Percentiles rank a stretch among this genome's conserved stretches.
phyloP scores from a whole-genome alignment of 345 rosid genomes.

The Rhodamnia argentea region DNA sequence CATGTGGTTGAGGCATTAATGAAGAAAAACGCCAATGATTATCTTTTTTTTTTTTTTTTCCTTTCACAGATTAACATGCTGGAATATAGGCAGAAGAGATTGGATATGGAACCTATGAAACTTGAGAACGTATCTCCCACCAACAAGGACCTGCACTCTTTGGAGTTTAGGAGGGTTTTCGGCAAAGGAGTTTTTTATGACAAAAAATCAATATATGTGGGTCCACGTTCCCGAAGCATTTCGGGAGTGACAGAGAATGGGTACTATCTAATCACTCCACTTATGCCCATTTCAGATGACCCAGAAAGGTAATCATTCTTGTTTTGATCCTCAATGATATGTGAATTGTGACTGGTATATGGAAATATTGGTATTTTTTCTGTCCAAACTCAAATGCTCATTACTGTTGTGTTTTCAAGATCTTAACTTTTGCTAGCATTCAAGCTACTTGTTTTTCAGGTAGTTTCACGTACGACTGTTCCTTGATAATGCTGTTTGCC shows the following conservation, averaged over 20 bases:
- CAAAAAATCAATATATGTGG: constrained; percentile 55
- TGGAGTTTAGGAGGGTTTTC: constrained; percentile 70
- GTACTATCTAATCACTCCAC: constrained; percentile 66
- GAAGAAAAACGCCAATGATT: background rate
- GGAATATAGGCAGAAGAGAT: constrained; percentile 56
- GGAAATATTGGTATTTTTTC: background rate
- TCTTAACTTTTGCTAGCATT: background rate
- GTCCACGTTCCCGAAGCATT: constrained; percentile 91
- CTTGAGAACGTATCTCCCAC: constrained; percentile 31
- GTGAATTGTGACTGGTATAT: background rate
- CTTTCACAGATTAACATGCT: constrained; percentile 54
- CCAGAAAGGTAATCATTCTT: constrained; percentile 47
- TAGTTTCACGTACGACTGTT: background rate
- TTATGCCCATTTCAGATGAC: constrained; percentile 49
- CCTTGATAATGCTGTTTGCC: background rate
- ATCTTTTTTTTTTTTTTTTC: background rate
- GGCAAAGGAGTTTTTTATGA: constrained; percentile 76
- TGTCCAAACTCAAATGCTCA: background rate
- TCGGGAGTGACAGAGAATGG: constrained; percentile 96
- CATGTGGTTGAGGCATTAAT: background rate
- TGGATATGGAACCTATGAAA: constrained; percentile 69
- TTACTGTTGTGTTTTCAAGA: background rate
- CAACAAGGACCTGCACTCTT: constrained; percentile 26
- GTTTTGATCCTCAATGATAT: background rate
- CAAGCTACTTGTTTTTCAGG: background rate